A percentile compares a stretch with the other conserved stretches of the same genome.
Conservation (phyloP, 805 yeast genomes). For the Lachancea waltii region DNA sequence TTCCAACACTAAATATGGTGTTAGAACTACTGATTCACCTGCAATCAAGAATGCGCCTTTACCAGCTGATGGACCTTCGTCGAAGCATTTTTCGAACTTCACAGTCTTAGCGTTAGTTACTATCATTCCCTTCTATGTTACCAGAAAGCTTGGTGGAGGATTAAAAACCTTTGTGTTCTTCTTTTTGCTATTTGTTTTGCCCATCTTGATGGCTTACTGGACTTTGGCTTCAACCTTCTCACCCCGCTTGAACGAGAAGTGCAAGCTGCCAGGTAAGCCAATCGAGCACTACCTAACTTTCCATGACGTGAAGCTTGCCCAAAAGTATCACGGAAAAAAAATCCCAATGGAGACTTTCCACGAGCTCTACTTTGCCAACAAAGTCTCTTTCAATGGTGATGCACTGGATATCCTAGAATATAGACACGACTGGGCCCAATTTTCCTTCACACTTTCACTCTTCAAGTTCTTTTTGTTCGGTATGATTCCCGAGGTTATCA, state of each 20-base stretch:
- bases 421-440: slow-evolving; percentile 88
- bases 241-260: slow-evolving; percentile 78
- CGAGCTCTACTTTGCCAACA: slow-evolving; percentile 75
- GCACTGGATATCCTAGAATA: slow-evolving; percentile 75
- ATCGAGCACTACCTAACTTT: slow-evolving; percentile 75
- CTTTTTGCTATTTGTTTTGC: slow-evolving; percentile 48
- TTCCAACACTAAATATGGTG: slow-evolving; percentile 42
- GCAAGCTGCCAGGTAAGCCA: slow-evolving; percentile 65
- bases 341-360: slow-evolving; percentile 92
- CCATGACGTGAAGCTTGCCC: slow-evolving; percentile 63
- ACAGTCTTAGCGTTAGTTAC: slow-evolving; percentile 44
- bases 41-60: slow-evolving; percentile 79
- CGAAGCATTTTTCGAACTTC: slow-evolving; percentile 64
- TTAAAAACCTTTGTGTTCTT: slow-evolving; percentile 60
- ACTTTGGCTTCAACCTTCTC: slow-evolving; percentile 66
- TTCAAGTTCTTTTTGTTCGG: slow-evolving; percentile 79
- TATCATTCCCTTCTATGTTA: slow-evolving; percentile 55
- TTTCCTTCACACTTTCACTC: slow-evolving; percentile 67
- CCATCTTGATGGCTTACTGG: slow-evolving; percentile 81
- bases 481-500: slow-evolving; percentile 85
- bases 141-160: slow-evolving; percentile 65
- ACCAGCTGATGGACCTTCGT: slow-evolving; percentile 89
- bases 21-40: slow-evolving; percentile 42
- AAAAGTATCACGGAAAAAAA: slow-evolving; percentile 67
- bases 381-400: slow-evolving; percentile 85